Evolutionary conservation across 371 early-diverging fungal species (phyloP), one percentile per base, ranked within the genome.

Genomic region (Lichtheimia corymbifera): DNA sequence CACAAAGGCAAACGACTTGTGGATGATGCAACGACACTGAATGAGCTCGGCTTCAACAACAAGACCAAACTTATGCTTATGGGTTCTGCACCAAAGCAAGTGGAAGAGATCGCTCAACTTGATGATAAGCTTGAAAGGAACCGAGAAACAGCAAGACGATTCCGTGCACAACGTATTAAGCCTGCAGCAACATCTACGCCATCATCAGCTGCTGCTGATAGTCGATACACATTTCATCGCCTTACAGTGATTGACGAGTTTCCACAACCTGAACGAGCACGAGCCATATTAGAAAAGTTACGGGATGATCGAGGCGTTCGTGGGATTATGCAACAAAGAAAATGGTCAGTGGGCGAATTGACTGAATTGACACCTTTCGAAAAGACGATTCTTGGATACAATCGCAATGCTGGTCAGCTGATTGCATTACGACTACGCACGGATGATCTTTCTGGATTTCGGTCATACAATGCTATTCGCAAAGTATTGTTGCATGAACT

Each of bases 361-460:
- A 90, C 77, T 0, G 96, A 96, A 67, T 71, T 95, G 55, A 91
- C 92, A 28, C 95, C 97, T 0, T 73, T 73, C 18, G 93, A 95
- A 55, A 71, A 73, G 24, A 69, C 88, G 4, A 91, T 97, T 35
- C 75, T 97, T 27, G 97, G 96, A 6, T 94, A 90, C 71, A 96
- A 96, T 71, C 73, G 85, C 27, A 95, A 95, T 76, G 80, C 79
- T 51, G 97, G 97, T 13, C 78, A 91, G 53, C 68, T 83, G 24
- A 95, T 97, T 61, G 89, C 96, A 0, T 62, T 95, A n/a, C 78
- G 96, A 40, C 67, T 97, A 50, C 82, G 96, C 35, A 94, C 96
- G 0, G 88, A 94, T 68, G 91, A 89, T 64, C 70, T 95, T 54
- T 85, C 85, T n/a, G 96, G 96, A 3, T 97, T 97, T 65, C 74